A percentile compares a stretch with the other conserved stretches of the same genome.
Conservation (phyloP, 2,329 filamentous ascomycete genomes). For the Didymella exigua region DNA sequence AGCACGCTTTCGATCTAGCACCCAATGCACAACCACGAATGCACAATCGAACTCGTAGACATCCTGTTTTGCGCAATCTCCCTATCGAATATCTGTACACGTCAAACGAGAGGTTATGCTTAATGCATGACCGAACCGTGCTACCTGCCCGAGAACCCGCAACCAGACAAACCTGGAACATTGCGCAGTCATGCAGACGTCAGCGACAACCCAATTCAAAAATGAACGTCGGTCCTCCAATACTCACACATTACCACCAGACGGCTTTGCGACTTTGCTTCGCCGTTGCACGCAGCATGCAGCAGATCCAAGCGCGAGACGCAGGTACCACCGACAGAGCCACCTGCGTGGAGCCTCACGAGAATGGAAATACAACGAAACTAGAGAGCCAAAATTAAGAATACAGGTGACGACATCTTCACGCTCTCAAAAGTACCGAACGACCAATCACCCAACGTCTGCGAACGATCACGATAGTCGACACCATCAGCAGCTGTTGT, state of each 20-base stretch:
- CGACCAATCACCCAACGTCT: not conserved
- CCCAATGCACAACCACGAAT: no score
- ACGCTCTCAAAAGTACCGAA: not conserved
- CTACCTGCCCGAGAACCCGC: not conserved
- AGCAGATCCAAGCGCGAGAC: slow-evolving; percentile 4
- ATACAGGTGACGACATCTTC: not conserved
- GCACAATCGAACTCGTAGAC: no score
- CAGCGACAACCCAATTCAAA: not conserved
- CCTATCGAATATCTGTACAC: no score
- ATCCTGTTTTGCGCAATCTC: no score
- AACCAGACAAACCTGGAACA: not conserved
- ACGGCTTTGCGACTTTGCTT: not conserved
- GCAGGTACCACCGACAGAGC: slow-evolving; percentile 9
- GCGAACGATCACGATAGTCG: not conserved
- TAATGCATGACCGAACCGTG: not conserved
- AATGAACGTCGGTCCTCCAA: not conserved
- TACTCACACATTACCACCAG: not conserved
- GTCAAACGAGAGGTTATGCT: no score
- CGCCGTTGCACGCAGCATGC: not conserved
- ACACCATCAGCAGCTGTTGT: not conserved
- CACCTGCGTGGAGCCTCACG: slow-evolving; percentile 3
- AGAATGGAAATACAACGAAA: slow-evolving; percentile 1
- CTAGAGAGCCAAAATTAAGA: not conserved
- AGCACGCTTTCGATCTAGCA: no score
- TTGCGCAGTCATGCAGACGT: not conserved